These are phyloP conservation scores for Linum trigynum DNA, from an alignment of 345 rosid genomes.

Conservation along the genomic window DNA sequence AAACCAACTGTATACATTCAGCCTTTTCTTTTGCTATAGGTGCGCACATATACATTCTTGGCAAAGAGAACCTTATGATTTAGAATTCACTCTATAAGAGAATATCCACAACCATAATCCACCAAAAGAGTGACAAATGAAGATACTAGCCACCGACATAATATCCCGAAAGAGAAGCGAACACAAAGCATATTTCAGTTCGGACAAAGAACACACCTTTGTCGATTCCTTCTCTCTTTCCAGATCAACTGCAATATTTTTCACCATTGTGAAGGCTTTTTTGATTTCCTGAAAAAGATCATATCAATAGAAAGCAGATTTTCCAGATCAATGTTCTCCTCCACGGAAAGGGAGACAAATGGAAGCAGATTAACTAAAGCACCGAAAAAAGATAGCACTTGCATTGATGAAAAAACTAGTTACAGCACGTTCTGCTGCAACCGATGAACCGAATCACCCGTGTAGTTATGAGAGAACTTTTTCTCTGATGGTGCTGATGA, in stretches of 20 bases:
- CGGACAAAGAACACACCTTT: constrained; percentile 31
- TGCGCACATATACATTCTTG: too few relatives aligned
- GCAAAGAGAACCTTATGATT: too few relatives aligned
- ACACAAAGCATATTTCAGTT: not conserved
- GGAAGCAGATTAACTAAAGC: too few relatives aligned
- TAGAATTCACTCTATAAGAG: not conserved
- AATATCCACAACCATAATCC: not conserved
- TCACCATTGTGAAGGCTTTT: constrained; percentile 49
- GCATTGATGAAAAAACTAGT: not conserved
- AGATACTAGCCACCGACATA: not conserved
- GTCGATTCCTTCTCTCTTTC: constrained; percentile 59
- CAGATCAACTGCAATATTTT: constrained; percentile 62
- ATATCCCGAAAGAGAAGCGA: not conserved
- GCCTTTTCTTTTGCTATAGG: too few relatives aligned
- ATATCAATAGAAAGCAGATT: too few relatives aligned
- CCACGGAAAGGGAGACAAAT: too few relatives aligned
- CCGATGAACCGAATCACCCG: too few relatives aligned
- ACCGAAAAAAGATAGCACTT: too few relatives aligned
- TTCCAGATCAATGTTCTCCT: too few relatives aligned
- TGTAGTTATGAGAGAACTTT: too few relatives aligned
- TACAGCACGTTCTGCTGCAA: too few relatives aligned
- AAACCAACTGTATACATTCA: not conserved
- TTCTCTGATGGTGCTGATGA: too few relatives aligned
- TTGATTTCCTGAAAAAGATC: constrained; percentile 52
- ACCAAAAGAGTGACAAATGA: not conserved